Base-by-base conservation (phyloP, 768 basidiomycete genomes). In the Lactarius vividus region DNA sequence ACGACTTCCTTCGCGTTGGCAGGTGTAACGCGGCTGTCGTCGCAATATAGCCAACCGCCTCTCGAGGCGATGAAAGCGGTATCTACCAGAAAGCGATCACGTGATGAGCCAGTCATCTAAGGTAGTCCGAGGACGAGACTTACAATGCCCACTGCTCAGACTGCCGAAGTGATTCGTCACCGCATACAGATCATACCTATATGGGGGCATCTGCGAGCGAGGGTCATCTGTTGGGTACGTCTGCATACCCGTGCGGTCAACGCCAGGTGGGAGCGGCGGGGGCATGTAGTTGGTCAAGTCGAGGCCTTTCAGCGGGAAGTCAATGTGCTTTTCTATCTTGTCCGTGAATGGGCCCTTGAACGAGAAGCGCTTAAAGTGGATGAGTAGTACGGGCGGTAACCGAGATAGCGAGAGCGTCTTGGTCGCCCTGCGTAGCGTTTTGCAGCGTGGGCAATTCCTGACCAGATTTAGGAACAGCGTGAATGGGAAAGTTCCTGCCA, bases 141-240 rank as follows among this genome's bases (percentile, higher is more conserved):
- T 71, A 97, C 97, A 99, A 77, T 99, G 97, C 0, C 97, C 97
- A 73, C 92, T 93, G 72, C 88, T 94, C 62, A 99, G 78, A 73
- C 88, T 96, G 2, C 97, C 97, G 75, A 88, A 93, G 77, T 99
- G 97, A 75, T 98, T 98, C 64, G 93, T 96, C 49, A 98, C 95
- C 11, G 83, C 96, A 73, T 97, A 98, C 69, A 98, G 78, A 72
- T 99, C 96, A 74, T 98, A 99, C 70, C 80, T 84, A 75, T 93
- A 98, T 2, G 94, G 94, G 26, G 92, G 93, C n/a, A 87, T 73
- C 76, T 95, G 92, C 20, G 84, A 80, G 23, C 92, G 81, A 1
- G 94, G 91, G 74, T 95, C 95, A 23, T 90, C 87, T 18, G 37
- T 61, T 4, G 53, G 40, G 58, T 63, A 59, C 26, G 74, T 72